Conservation (phyloP, 2,329 filamentous ascomycete genomes). For the Aspergillus tanneri region DNA sequence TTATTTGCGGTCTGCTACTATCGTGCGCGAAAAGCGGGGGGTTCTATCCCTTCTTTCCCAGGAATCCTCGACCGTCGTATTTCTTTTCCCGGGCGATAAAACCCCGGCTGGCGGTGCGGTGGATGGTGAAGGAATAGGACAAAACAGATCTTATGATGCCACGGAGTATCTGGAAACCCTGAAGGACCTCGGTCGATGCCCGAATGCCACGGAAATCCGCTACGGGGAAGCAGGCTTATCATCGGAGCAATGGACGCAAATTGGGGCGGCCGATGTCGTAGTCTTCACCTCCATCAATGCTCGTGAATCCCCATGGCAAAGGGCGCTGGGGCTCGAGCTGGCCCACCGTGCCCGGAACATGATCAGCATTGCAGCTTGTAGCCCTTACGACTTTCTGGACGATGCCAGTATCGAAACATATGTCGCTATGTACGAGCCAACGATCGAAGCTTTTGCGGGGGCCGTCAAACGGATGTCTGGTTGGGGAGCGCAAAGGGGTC, state of each 20-base stretch:
- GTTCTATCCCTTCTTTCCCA: slow-evolving; percentile 32
- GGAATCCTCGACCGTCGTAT: slow-evolving; percentile 30
- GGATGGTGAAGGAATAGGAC: slow-evolving; percentile 39
- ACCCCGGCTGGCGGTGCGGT: slow-evolving; percentile 39
- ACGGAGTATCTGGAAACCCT: slow-evolving; percentile 36
- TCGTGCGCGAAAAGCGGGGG: slow-evolving; percentile 36
- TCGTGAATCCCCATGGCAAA: slow-evolving; percentile 39
- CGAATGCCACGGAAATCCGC: slow-evolving; percentile 31
- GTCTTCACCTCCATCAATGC: slow-evolving; percentile 45
- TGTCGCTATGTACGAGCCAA: slow-evolving; percentile 48
- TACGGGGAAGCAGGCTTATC: slow-evolving; percentile 35
- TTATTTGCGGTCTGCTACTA: slow-evolving; percentile 43
- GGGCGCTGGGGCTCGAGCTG: slow-evolving; percentile 34
- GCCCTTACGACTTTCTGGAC: slow-evolving; percentile 47
- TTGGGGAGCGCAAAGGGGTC: slow-evolving; percentile 26
- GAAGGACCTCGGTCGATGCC: slow-evolving; percentile 24
- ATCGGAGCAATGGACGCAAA: slow-evolving; percentile 28
- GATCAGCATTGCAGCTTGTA: slow-evolving; percentile 44
- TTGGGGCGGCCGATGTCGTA: slow-evolving; percentile 40
- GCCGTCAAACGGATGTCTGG: slow-evolving; percentile 45
- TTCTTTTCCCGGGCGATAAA: slow-evolving; percentile 40
- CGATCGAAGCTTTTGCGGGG: slow-evolving; percentile 42
- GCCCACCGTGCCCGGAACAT: slow-evolving; percentile 30
- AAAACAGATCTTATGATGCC: slow-evolving; percentile 32
- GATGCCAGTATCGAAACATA: slow-evolving; percentile 40